phyloP scores from a whole-genome alignment of 495 filamentous ascomycete species.

The Hypoxylon fuscum region DNA sequence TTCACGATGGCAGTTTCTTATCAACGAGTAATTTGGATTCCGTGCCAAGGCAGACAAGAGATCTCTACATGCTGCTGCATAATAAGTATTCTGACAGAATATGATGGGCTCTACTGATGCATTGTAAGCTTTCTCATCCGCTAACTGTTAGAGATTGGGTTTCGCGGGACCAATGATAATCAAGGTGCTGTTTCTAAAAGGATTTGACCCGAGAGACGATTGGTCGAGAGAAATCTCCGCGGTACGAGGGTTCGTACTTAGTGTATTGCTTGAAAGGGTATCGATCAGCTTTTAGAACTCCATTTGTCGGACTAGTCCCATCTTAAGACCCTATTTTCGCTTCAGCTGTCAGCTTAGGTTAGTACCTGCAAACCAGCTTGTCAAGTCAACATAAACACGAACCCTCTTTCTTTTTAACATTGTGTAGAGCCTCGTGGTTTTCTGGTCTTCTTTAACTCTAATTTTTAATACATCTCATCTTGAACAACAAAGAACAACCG shows the following conservation, averaged over 20 bases:
- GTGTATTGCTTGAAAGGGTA: slow-evolving; percentile 19
- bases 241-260: slow-evolving; percentile 10
- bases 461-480: neutral
- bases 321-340: slow-evolving; percentile 13
- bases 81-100: neutral
- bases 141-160: slow-evolving; percentile 26
- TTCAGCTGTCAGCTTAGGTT: slow-evolving; percentile 30
- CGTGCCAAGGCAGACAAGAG: neutral
- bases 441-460: slow-evolving; percentile 8
- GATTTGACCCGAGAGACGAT: slow-evolving; percentile 9
- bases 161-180: slow-evolving; percentile 20
- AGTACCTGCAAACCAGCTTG: slow-evolving; percentile 15
- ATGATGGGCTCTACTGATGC: neutral
- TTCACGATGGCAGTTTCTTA: neutral
- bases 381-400: slow-evolving; percentile 12
- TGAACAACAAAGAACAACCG: no score
- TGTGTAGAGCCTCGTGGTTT: slow-evolving; percentile 46
- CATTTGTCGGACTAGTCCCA: slow-evolving; percentile 25
- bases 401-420: slow-evolving; percentile 11
- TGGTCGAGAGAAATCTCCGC: slow-evolving; percentile 2
- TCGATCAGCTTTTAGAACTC: slow-evolving; percentile 12
- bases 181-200: slow-evolving; percentile 10
- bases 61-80: slow-evolving; percentile 1
- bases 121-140: neutral
- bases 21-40: slow-evolving; percentile 2